Base-by-base conservation (phyloP, 345 rosid species). In the Salix purpurea region DNA sequence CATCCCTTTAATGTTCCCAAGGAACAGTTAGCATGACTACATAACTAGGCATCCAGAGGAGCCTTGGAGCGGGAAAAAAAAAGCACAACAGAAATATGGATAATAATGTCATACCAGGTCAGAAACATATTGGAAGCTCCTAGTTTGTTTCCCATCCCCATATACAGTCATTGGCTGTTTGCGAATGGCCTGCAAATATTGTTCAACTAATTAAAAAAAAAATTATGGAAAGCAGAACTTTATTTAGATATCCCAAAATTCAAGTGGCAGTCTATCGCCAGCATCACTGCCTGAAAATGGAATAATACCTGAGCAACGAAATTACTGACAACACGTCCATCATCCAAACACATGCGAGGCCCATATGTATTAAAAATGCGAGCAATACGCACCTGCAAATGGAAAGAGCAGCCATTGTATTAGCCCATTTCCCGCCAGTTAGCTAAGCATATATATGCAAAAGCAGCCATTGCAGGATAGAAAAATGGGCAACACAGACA, bases 241-340 rank as follows among this genome's bases (percentile, higher is more conserved):
- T 7, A 44, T 6, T 24, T 21, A n/a, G 6, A 42, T 7, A 76
- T 23, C 60, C 30, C 4, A 28, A 16, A 64, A 21, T 46, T 30
- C 34, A 23, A 64, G 36, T n/a, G 37, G 32, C n/a, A 34, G 36
- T 0, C 14, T 34, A 60, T 6, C 44, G 58, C 14, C 5, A 12
- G 48, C 54, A 18, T 66, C 65, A 39, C 66, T 28, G 80, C 66
- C 23, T 61, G n/a, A 48, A 71, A 19, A 68, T 70, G 71, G 73
- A 66, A 73, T 52, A 54, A 61, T 65, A 81, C 99, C 97, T 96
- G 99, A 50, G 99, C 97, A 77, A 96, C 97, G 80, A 96, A 92
- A 85, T 96, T 96, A 90, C 99, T 96, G 83, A 96, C 99, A 81
- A 96, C 99, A 70, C 98, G 99, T n/a, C 99, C 99, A 84, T 96